Evolutionary conservation across 352 stramenopile genomes (phyloP).

Genomic region (Globisporangium canariense): DNA sequence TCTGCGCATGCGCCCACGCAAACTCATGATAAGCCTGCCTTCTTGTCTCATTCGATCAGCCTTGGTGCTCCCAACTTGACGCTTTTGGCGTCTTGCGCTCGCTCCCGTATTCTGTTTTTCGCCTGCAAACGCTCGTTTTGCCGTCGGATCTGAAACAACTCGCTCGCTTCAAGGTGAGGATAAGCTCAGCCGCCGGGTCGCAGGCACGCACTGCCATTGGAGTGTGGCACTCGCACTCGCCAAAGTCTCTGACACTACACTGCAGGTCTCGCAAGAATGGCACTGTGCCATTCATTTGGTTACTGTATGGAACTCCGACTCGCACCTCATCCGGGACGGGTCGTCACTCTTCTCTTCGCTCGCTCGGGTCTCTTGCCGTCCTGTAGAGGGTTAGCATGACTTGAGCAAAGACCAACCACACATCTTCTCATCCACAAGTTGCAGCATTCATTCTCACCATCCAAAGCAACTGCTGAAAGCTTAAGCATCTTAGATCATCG

Average conservation of each 20-base stretch:
- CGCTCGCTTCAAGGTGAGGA: not conserved
- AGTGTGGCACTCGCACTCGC: not conserved
- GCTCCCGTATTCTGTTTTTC: constrained; percentile 3
- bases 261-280: not conserved
- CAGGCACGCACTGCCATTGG: not conserved
- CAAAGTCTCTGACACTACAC: not conserved
- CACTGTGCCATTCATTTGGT: not conserved
- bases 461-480: not conserved
- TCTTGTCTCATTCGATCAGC: not conserved
- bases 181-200: not conserved
- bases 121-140: not conserved
- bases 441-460: constrained; percentile 1
- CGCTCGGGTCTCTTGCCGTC: not conserved
- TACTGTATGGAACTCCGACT: not conserved
- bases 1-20: not conserved
- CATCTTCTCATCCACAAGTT: not conserved
- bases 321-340: constrained; percentile 6
- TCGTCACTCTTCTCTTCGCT: not conserved
- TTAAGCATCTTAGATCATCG: not conserved
- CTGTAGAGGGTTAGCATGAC: not conserved
- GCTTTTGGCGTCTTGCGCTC: not conserved
- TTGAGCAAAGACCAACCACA: not conserved
- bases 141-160: not conserved
- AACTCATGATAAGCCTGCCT: not conserved
- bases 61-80: not conserved